Percentiles rank a stretch among this genome's conserved stretches.
Evolutionary conservation across 2,329 filamentous ascomycete species (phyloP).

Genomic region (Eutypa lata): DNA sequence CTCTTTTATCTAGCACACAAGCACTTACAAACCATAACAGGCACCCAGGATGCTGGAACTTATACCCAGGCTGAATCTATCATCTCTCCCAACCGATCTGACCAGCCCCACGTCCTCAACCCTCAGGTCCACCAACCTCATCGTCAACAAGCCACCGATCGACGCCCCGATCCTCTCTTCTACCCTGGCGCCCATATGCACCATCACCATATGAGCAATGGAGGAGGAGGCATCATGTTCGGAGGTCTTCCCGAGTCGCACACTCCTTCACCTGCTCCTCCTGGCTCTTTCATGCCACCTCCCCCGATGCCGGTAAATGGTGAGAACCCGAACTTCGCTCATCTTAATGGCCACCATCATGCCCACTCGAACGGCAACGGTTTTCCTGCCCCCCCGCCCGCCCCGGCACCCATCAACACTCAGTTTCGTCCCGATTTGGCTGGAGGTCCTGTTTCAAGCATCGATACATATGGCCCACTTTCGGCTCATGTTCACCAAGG

Average conservation of each 20-base stretch:
- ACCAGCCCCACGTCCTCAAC: slow-evolving; percentile 16
- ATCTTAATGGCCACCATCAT: slow-evolving; percentile 23
- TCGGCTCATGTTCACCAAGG: slow-evolving; percentile 22
- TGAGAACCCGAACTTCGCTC: slow-evolving; percentile 20
- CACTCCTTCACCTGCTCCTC: slow-evolving; percentile 53
- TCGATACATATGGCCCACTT: slow-evolving; percentile 22
- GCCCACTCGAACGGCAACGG: slow-evolving; percentile 23
- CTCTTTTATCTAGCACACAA: slow-evolving; percentile 5
- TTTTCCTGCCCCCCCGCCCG: slow-evolving; percentile 11
- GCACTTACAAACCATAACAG: slow-evolving; percentile 18
- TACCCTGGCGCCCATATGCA: slow-evolving; percentile 24
- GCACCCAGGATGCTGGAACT: slow-evolving; percentile 10
- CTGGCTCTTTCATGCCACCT: slow-evolving; percentile 45
- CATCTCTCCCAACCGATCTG: slow-evolving; percentile 13
- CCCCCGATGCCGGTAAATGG: slow-evolving; percentile 30
- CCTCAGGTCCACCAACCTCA: slow-evolving; percentile 14
- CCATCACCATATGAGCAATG: slow-evolving; percentile 43
- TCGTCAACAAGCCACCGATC: slow-evolving; percentile 16
- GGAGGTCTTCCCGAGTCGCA: slow-evolving; percentile 53
- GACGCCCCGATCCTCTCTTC: slow-evolving; percentile 15
- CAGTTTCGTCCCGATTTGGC: slow-evolving; percentile 23
- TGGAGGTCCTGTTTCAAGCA: slow-evolving; percentile 13
- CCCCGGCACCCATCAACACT: slow-evolving; percentile 18
- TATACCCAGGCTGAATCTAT: slow-evolving; percentile 19
- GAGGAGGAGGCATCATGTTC: slow-evolving; percentile 54